Percentiles rank a stretch among this genome's conserved stretches.
These are phyloP conservation scores for Talaromyces liani DNA, from an alignment of 495 filamentous ascomycete species.

Conservation along the genomic window DNA sequence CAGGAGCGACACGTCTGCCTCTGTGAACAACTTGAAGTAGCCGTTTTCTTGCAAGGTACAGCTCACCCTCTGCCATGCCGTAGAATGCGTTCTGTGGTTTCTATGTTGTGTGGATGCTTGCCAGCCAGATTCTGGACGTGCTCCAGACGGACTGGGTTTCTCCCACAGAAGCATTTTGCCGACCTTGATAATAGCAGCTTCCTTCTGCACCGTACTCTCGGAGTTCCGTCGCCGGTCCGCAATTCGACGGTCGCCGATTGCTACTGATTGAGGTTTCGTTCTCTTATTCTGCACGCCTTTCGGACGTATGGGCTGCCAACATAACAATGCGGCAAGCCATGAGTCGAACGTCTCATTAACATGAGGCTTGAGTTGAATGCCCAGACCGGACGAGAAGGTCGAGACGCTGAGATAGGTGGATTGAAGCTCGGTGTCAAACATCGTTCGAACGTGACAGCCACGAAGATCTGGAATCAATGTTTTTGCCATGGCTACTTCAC, in stretches of 20 bases:
- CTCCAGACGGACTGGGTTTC: slow-evolving; percentile 36
- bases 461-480: slow-evolving; percentile 73
- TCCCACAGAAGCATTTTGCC: slow-evolving; percentile 93
- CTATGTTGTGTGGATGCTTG: slow-evolving; percentile 43
- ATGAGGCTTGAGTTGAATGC: slow-evolving; percentile 68
- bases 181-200: slow-evolving; percentile 90
- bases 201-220: slow-evolving; percentile 55
- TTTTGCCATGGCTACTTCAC: slow-evolving; percentile 47
- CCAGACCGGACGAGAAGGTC: slow-evolving; percentile 58
- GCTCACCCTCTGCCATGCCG: slow-evolving; percentile 77
- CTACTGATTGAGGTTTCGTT: slow-evolving; percentile 55
- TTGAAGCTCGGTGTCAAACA: slow-evolving; percentile 54
- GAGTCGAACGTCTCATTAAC: slow-evolving; percentile 71
- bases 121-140: slow-evolving; percentile 29
- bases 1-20: slow-evolving; percentile 70
- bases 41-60: slow-evolving; percentile 95
- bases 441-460: slow-evolving; percentile 72
- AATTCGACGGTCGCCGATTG: slow-evolving; percentile 42
- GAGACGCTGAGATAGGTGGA: slow-evolving; percentile 75
- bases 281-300: slow-evolving; percentile 66
- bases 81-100: slow-evolving; percentile 46
- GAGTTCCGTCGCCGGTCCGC: slow-evolving; percentile 53
- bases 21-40: slow-evolving; percentile 82
- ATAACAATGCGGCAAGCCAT: slow-evolving; percentile 89
- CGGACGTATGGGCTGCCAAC: slow-evolving; percentile 86